phyloP scores from a whole-genome alignment of 352 stramenopile species.

The Phytophthora litchii region DNA sequence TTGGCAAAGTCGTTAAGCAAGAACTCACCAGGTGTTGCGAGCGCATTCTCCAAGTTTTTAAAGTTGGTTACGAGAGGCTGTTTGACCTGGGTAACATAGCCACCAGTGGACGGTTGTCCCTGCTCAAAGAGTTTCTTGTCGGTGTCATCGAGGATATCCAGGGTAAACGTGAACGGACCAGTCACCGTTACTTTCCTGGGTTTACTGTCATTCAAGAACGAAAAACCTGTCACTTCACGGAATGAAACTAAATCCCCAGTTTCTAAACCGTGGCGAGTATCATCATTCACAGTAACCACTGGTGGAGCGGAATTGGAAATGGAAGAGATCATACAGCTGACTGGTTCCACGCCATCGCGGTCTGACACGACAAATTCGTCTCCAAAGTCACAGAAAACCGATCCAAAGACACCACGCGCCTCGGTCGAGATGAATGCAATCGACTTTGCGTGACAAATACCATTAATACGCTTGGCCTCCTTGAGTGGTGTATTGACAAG shows the following conservation, averaged over 20 bases:
- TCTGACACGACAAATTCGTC: conserved; percentile 94
- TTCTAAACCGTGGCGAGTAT: conserved; percentile 96
- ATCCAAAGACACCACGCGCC: conserved; percentile 93
- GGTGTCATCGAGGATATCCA: conserved; percentile 81
- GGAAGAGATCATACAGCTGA: conserved; percentile 93
- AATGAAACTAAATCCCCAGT: conserved; percentile 97
- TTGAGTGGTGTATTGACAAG: conserved; percentile 81
- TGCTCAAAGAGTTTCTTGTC: conserved; percentile 73
- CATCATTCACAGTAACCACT: conserved; percentile 97
- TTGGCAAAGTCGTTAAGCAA: conserved; percentile 99
- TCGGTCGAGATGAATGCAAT: conserved; percentile 95
- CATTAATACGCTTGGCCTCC: conserved; percentile 77
- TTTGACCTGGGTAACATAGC: conserved; percentile 96
- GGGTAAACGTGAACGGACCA: conserved; percentile 97
- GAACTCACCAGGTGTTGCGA: conserved; percentile 93
- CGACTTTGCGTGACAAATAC: conserved; percentile 82
- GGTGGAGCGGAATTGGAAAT: conserved; percentile 85
- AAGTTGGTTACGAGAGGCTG: conserved; percentile 94
- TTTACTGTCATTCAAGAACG: conserved; percentile 83
- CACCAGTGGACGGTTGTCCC: conserved; percentile 70
- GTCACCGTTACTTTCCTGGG: conserved; percentile 79
- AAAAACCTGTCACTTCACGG: conserved; percentile 93
- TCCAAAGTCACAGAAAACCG: conserved; percentile 98
- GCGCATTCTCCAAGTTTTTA: conserved; percentile 85
- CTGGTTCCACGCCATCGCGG: conserved; percentile 92